These are phyloP conservation scores for Coemansia sp. DNA, from an alignment of 192 early-diverging fungal species.

Conservation along the genomic window DNA sequence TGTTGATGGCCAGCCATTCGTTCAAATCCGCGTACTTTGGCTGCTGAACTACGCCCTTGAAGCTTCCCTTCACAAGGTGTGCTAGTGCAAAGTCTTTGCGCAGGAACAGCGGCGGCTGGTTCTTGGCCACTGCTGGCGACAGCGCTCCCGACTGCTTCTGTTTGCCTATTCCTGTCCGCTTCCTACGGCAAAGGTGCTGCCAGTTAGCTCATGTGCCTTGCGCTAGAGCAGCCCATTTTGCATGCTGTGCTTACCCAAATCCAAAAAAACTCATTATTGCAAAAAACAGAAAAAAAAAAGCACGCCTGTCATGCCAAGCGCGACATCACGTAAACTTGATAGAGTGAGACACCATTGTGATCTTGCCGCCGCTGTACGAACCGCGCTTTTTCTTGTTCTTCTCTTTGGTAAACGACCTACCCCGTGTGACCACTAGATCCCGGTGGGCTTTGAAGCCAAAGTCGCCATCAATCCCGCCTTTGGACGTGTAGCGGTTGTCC, in stretches of 20 bases:
- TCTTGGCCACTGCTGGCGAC: conserved; percentile 18
- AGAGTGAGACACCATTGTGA: conserved; percentile 79
- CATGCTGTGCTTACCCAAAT: conserved; percentile 30
- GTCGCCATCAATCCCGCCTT: conserved; percentile 65
- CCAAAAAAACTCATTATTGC: conserved; percentile 53
- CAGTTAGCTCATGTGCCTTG: background rate
- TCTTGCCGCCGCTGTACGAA: conserved; percentile 88
- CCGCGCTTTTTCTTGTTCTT: conserved; percentile 99
- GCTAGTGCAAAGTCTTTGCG: conserved; percentile 69
- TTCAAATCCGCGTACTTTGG: conserved; percentile 90
- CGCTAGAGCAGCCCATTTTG: background rate
- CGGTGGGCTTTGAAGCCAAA: conserved; percentile 93
- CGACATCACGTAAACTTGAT: conserved; percentile 71
- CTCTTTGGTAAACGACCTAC: conserved; percentile 90
- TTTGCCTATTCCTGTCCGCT: conserved; percentile 50
- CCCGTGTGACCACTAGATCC: conserved; percentile 86
- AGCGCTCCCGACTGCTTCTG: conserved; percentile 36
- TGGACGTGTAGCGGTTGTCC: conserved; percentile 75
- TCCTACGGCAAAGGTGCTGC: conserved; percentile 14
- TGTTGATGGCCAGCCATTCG: conserved; percentile 89
- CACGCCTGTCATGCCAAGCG: background rate
- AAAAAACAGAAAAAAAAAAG: background rate
- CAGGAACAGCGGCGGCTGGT: conserved; percentile 53
- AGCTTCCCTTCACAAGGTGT: conserved; percentile 84
- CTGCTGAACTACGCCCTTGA: conserved; percentile 83